Conservation (phyloP, 192 early-diverging fungal species). For the Backusella luteola region DNA sequence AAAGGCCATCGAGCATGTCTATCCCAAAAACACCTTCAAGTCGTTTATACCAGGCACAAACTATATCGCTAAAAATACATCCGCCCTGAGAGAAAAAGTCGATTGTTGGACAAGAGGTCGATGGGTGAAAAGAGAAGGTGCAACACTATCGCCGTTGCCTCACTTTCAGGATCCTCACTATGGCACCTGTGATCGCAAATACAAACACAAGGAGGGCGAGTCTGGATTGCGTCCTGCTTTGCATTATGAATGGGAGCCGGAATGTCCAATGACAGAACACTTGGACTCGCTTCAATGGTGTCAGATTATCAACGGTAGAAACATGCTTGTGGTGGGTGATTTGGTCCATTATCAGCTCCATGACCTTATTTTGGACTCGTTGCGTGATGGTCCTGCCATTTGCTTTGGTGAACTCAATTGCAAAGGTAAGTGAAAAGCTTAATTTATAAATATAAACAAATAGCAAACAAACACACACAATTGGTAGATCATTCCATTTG, state of each 20-base stretch:
- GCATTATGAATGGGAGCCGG: conserved; percentile 19
- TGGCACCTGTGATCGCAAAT: conserved; percentile 22
- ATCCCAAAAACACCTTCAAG: background rate
- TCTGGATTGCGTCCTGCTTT: conserved; percentile 5
- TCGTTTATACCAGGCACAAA: background rate
- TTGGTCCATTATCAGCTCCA: conserved; percentile 50
- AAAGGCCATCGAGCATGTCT: background rate
- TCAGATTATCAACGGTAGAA: conserved; percentile 31
- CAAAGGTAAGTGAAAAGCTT: conserved; percentile 25
- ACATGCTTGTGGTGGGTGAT: conserved; percentile 51
- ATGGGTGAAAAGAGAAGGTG: conserved; percentile 12
- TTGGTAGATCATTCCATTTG: conserved; percentile 39
- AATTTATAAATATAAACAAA: background rate
- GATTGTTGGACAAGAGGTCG: conserved; percentile 31
- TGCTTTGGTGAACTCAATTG: conserved; percentile 54
- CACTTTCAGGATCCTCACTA: conserved; percentile 35
- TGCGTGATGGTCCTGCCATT: conserved; percentile 48
- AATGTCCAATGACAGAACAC: conserved; percentile 11
- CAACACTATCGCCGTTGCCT: conserved; percentile 1
- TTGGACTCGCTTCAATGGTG: conserved; percentile 33
- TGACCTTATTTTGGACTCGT: conserved; percentile 49
- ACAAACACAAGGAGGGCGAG: background rate
- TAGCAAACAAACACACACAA: background rate
- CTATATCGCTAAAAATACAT: background rate
- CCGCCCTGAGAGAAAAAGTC: background rate